A percentile compares a stretch with the other conserved stretches of the same genome.
These are phyloP conservation scores for Hirsutella thompsonii DNA, from an alignment of 2,329 filamentous ascomycete genomes.

Conservation along the genomic window DNA sequence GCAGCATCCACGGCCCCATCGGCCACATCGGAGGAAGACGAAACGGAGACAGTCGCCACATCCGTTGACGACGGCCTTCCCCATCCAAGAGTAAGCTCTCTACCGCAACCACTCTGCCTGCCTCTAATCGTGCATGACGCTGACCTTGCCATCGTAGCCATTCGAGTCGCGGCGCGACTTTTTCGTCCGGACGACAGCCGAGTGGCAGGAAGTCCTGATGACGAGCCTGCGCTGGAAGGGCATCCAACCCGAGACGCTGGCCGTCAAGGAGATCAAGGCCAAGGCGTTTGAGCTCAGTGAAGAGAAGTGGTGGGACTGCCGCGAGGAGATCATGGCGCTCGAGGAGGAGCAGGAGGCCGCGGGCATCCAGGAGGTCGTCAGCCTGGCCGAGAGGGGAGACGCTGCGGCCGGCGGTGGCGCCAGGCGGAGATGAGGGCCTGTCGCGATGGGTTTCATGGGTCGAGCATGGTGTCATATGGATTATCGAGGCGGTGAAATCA, in stretches of 20 bases:
- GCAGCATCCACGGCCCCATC: slow-evolving; percentile 12
- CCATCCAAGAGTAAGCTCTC: slow-evolving; percentile 42
- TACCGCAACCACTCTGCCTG: neutral
- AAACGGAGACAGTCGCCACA: slow-evolving; percentile 32
- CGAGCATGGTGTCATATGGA: no score
- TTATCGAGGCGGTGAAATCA: neutral
- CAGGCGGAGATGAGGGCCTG: slow-evolving; percentile 18
- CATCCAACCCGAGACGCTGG: slow-evolving; percentile 51
- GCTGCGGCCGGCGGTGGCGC: slow-evolving; percentile 25
- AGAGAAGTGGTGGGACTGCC: slow-evolving; percentile 97
- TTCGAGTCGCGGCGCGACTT: slow-evolving; percentile 90
- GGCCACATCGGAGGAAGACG: slow-evolving; percentile 26
- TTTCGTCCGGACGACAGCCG: slow-evolving; percentile 72
- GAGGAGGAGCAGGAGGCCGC: slow-evolving; percentile 95
- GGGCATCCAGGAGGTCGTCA: slow-evolving; percentile 90
- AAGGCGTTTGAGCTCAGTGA: slow-evolving; percentile 84
- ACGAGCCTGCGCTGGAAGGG: slow-evolving; percentile 58
- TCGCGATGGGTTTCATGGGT: no score
- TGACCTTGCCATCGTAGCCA: slow-evolving; percentile 49
- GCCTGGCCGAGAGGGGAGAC: slow-evolving; percentile 60
- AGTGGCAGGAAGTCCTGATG: slow-evolving; percentile 84
- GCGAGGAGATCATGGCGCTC: slow-evolving; percentile 80
- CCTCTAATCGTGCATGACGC: no score
- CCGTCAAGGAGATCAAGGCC: slow-evolving; percentile 85
- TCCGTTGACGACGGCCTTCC: slow-evolving; percentile 63